A percentile compares a stretch with the other conserved stretches of the same genome.
These are phyloP conservation scores for Trametes elegans DNA, from an alignment of 768 basidiomycete species.

Conservation along the genomic window DNA sequence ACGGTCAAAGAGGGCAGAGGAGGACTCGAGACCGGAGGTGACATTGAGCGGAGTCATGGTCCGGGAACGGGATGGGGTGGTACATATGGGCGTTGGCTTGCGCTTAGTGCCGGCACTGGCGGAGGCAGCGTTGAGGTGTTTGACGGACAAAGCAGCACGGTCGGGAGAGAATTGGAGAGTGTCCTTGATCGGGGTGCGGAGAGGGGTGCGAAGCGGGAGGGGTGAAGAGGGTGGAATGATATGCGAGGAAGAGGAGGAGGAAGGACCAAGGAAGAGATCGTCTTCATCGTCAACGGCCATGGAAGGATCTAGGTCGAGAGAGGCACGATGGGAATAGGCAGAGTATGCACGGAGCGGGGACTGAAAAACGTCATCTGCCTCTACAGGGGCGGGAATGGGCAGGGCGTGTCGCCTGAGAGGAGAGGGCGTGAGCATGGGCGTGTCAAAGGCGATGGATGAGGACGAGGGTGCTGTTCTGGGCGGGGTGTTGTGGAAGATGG, in stretches of 20 bases:
- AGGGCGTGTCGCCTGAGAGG: conserved; percentile 50
- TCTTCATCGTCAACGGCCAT: conserved; percentile 49
- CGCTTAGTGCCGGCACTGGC: conserved; percentile 53
- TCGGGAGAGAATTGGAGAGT: conserved; percentile 22
- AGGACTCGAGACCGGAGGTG: conserved; percentile 28
- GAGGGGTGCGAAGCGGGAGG: conserved; percentile 56
- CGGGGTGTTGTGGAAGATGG: conserved; percentile 32
- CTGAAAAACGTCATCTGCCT: conserved; percentile 53
- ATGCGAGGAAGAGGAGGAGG: conserved; percentile 35
- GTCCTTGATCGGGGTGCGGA: conserved; percentile 61
- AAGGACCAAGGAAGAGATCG: conserved; percentile 53
- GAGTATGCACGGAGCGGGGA: conserved; percentile 37
- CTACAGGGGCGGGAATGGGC: conserved; percentile 33
- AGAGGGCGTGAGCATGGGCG: conserved; percentile 65
- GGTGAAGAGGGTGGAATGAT: conserved; percentile 45
- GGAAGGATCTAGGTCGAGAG: conserved; percentile 31
- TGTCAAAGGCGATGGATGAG: conserved; percentile 40
- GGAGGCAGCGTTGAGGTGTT: conserved; percentile 28
- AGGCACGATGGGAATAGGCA: conserved; percentile 34
- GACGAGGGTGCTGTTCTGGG: conserved; percentile 28
- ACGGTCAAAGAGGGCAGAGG: conserved; percentile 40
- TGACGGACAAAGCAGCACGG: conserved; percentile 42
- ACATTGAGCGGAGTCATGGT: conserved; percentile 39
- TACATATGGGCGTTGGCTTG: conserved; percentile 52
- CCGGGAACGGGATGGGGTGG: conserved; percentile 55